phyloP scores from a whole-genome alignment of 495 filamentous ascomycete species.

The Aspergillus campestris region DNA sequence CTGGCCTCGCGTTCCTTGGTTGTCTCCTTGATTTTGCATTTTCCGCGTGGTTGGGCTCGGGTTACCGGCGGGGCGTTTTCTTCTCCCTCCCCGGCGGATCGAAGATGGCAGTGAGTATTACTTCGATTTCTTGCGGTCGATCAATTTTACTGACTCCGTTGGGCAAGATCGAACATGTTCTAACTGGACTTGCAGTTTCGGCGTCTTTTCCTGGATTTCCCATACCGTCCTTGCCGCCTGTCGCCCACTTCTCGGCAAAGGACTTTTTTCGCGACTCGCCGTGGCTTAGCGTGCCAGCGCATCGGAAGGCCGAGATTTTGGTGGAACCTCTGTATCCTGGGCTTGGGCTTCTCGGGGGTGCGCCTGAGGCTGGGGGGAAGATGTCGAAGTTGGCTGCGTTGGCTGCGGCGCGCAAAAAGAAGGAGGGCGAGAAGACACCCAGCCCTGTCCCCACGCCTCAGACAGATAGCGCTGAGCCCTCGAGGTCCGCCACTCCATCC shows the following conservation, averaged over 20 bases:
- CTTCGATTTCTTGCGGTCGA: conserved; percentile 8
- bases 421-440: conserved; percentile 52
- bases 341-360: conserved; percentile 67
- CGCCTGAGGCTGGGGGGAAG: conserved; percentile 50
- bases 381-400: conserved; percentile 84
- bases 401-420: conserved; percentile 81
- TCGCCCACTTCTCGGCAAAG: conserved; percentile 32
- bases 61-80: not conserved
- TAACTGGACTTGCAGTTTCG: conserved; percentile 38
- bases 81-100: conserved; percentile 9
- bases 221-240: conserved; percentile 5
- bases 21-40: conserved; percentile 5
- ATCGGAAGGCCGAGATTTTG: conserved; percentile 59
- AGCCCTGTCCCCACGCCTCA: conserved; percentile 10
- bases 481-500: conserved; percentile 14
- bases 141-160: conserved; percentile 27
- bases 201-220: conserved; percentile 22
- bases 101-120: conserved; percentile 6
- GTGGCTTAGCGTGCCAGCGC: conserved; percentile 69
- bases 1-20: conserved; percentile 11
- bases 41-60: conserved; percentile 30
- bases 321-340: conserved; percentile 52
- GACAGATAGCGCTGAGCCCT: conserved; percentile 7
- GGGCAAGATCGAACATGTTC: conserved; percentile 29
- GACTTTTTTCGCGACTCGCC: conserved; percentile 78